Percentiles rank a stretch among this genome's conserved stretches.
Evolutionary conservation across 495 filamentous ascomycete species (phyloP).

Genomic region (Tuber magnatum): DNA sequence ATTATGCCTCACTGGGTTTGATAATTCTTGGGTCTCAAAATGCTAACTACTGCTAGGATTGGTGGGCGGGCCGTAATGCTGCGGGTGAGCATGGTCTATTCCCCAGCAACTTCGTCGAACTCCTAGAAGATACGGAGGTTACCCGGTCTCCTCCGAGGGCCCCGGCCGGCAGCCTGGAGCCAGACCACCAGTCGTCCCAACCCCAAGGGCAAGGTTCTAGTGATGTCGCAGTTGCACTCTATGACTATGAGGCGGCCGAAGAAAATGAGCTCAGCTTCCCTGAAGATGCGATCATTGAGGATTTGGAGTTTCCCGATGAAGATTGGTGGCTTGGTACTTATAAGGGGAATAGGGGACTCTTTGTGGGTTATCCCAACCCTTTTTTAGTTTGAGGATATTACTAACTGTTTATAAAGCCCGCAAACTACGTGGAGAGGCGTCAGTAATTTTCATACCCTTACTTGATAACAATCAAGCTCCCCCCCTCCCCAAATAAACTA

Average conservation of each 20-base stretch:
- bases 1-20: neutral
- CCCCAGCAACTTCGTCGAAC: slow-evolving; percentile 92
- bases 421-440: slow-evolving; percentile 47
- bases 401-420: slow-evolving; percentile 38
- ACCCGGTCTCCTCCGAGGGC: slow-evolving; percentile 27
- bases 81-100: slow-evolving; percentile 80
- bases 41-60: slow-evolving; percentile 50
- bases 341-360: slow-evolving; percentile 71
- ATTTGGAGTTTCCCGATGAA: slow-evolving; percentile 82
- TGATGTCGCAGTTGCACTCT: slow-evolving; percentile 71
- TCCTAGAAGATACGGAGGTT: slow-evolving; percentile 59
- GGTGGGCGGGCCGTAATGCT: slow-evolving; percentile 89
- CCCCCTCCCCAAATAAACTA: neutral
- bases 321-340: slow-evolving; percentile 97
- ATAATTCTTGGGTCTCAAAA: no score
- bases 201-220: slow-evolving; percentile 44
- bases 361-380: slow-evolving; percentile 42
- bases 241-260: slow-evolving; percentile 95
- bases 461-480: neutral
- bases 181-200: slow-evolving; percentile 37
- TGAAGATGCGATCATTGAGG: slow-evolving; percentile 67
- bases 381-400: neutral
- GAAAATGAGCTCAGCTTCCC: slow-evolving; percentile 95
- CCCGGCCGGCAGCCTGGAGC: slow-evolving; percentile 17
- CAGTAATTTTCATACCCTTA: slow-evolving; percentile 29